Evolutionary conservation across 495 filamentous ascomycete species (phyloP).

Genomic region (Penicillium pancosmium): DNA sequence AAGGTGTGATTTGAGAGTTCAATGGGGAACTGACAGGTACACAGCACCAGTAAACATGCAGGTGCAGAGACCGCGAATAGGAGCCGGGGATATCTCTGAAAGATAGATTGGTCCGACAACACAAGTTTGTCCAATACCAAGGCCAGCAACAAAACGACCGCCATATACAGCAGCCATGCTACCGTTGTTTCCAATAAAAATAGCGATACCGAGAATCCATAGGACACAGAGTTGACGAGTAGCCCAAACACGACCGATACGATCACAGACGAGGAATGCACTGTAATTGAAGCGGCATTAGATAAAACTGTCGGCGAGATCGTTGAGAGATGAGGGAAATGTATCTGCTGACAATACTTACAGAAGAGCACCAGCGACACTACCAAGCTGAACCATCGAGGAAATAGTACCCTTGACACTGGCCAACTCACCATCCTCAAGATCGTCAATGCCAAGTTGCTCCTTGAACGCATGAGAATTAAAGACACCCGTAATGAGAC

Average conservation of each 20-base stretch:
- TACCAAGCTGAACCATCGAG: too few species aligned
- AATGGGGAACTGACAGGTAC: too few species aligned
- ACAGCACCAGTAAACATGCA: too few species aligned
- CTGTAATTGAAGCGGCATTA: too few species aligned
- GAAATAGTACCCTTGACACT: too few species aligned
- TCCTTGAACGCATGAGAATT: slow-evolving; percentile 30
- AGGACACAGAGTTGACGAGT: slow-evolving; percentile 57
- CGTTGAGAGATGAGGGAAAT: too few species aligned
- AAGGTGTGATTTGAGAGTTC: too few species aligned
- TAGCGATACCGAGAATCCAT: slow-evolving; percentile 60
- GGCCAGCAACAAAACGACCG: slow-evolving; percentile 59
- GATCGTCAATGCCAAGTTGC: slow-evolving; percentile 10
- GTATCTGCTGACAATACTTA: too few species aligned
- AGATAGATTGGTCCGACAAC: slow-evolving; percentile 52
- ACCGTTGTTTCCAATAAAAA: slow-evolving; percentile 57
- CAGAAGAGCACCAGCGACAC: too few species aligned
- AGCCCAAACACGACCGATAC: slow-evolving; percentile 60
- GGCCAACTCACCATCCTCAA: too few species aligned
- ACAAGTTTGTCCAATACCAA: slow-evolving; percentile 61
- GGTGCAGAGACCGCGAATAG: neutral
- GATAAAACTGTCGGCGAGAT: too few species aligned
- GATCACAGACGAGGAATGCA: slow-evolving; percentile 33
- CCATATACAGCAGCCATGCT: slow-evolving; percentile 57
- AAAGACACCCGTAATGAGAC: slow-evolving; percentile 59
- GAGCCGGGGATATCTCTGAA: slow-evolving; percentile 43